Evolutionary conservation across 371 early-diverging fungal species (phyloP).

Genomic region (Sporodiniella umbellata): DNA sequence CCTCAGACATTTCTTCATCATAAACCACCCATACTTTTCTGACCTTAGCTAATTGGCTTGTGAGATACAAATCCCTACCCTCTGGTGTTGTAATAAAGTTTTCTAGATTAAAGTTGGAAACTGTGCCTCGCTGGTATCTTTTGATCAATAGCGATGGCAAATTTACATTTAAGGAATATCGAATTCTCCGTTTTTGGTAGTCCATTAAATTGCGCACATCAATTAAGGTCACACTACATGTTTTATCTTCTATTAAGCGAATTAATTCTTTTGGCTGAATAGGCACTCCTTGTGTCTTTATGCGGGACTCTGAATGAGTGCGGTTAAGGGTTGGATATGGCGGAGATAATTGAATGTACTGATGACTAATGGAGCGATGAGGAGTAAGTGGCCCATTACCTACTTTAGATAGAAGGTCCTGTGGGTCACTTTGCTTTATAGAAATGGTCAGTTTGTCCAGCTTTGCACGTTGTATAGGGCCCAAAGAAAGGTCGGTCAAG

Average conservation of each 20-base stretch:
- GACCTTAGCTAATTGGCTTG: constrained; percentile 10
- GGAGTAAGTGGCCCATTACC: constrained; percentile 16
- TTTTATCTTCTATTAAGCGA: constrained; percentile 7
- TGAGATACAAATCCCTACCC: constrained; percentile 45
- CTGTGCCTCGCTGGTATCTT: constrained; percentile 56
- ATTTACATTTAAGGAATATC: constrained; percentile 57
- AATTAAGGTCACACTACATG: constrained; percentile 25
- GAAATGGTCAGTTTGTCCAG: constrained; percentile 6
- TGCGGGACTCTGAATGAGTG: constrained; percentile 15
- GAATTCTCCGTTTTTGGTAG: constrained; percentile 37
- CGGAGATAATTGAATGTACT: constrained; percentile 10
- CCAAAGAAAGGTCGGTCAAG: constrained; percentile 7
- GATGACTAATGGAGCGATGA: constrained; percentile 34
- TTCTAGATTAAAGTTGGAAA: constrained; percentile 57
- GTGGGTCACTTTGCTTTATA: constrained; percentile 1
- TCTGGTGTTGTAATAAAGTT: constrained; percentile 64
- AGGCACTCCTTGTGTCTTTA: constrained; percentile 10
- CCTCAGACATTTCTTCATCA: constrained; percentile 54
- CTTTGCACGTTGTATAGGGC: constrained; percentile 7
- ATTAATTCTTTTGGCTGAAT: constrained; percentile 22
- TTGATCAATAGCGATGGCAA: constrained; percentile 60
- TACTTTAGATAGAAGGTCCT: constrained; percentile 6
- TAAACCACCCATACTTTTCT: constrained; percentile 45
- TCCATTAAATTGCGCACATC: constrained; percentile 47
- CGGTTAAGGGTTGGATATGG: constrained; percentile 10